A percentile compares a stretch with the other conserved stretches of the same genome.
phyloP scores from a whole-genome alignment of 257 asterid species.

The Penstemon barbatus region DNA sequence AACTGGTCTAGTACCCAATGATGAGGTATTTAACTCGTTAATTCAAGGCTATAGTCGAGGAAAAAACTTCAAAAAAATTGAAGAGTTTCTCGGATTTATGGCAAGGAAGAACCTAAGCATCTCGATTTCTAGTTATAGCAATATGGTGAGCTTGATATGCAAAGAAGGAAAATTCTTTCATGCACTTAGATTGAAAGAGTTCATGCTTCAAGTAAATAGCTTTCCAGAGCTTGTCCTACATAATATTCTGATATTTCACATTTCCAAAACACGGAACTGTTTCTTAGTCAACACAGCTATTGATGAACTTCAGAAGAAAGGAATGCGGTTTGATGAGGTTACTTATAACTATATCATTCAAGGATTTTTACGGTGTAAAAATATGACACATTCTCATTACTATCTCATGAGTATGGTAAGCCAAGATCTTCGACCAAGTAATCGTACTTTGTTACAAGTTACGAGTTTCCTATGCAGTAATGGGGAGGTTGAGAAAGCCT shows the following conservation, averaged over 20 bases:
- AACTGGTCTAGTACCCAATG: conserved; percentile 35
- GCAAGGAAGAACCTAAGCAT: conserved; percentile 49
- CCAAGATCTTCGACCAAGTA: conserved; percentile 57
- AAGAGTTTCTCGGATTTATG: conserved; percentile 53
- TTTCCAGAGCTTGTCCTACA: conserved; percentile 42
- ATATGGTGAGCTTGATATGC: conserved; percentile 44
- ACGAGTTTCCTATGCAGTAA: conserved; percentile 45
- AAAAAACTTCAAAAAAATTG: conserved; percentile 40
- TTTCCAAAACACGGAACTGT: conserved; percentile 38
- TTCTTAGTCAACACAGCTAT: conserved; percentile 39
- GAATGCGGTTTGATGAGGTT: conserved; percentile 49
- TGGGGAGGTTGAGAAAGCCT: conserved; percentile 45
- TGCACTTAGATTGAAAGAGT: conserved; percentile 55
- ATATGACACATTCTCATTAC: conserved; percentile 37
- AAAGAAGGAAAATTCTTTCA: conserved; percentile 36
- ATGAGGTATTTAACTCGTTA: conserved; percentile 41
- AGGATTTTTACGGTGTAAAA: conserved; percentile 46
- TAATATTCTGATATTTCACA: conserved; percentile 58
- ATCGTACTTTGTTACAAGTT: conserved; percentile 55
- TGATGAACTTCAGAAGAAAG: conserved; percentile 39
- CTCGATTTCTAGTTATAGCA: conserved; percentile 57
- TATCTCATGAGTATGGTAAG: conserved; percentile 56
- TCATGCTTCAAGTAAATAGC: conserved; percentile 42
- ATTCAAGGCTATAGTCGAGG: conserved; percentile 48
- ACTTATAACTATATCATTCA: conserved; percentile 54